A percentile compares a stretch with the other conserved stretches of the same genome.
phyloP scores from a whole-genome alignment of 2,329 filamentous ascomycete genomes.

The Shiraia bambusicola region DNA sequence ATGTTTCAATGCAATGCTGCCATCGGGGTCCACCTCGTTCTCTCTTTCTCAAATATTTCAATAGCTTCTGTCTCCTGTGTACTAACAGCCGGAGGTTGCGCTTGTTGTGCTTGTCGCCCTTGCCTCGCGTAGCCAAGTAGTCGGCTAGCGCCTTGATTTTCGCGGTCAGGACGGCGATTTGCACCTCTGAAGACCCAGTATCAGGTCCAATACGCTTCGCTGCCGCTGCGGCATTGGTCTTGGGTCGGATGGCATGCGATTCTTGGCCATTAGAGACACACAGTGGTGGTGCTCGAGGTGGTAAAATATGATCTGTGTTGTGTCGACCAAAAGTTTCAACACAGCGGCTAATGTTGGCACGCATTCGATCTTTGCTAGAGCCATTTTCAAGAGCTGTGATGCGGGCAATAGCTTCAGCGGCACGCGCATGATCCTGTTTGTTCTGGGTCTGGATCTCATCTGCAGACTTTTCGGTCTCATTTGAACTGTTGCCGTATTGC shows the following conservation, averaged over 20 bases:
- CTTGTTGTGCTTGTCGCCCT: conserved; percentile 93
- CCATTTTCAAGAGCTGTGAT: conserved; percentile 78
- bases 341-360: conserved; percentile 81
- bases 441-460: conserved; percentile 28
- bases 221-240: conserved; percentile 30
- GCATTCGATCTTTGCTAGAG: conserved; percentile 73
- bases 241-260: conserved; percentile 49
- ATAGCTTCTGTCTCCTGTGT: conserved; percentile 83
- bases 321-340: conserved; percentile 88
- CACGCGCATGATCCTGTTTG: conserved; percentile 60
- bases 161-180: conserved; percentile 89
- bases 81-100: conserved; percentile 82
- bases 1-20: conserved; percentile 77
- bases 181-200: conserved; percentile 95
- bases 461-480: conserved; percentile 9
- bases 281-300: conserved; percentile 57
- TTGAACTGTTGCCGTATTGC: conserved; percentile 2
- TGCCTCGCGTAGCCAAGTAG: conserved; percentile 68
- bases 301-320: conserved; percentile 73
- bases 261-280: conserved; percentile 49
- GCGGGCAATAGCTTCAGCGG: conserved; percentile 72
- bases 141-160: conserved; percentile 84
- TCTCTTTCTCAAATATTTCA: conserved; percentile 83
- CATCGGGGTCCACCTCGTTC: conserved; percentile 90
- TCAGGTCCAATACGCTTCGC: conserved; percentile 77